A percentile compares a stretch with the other conserved stretches of the same genome.
Conservation (phyloP, 495 filamentous ascomycete genomes). For the Aspergillus hancockii region DNA sequence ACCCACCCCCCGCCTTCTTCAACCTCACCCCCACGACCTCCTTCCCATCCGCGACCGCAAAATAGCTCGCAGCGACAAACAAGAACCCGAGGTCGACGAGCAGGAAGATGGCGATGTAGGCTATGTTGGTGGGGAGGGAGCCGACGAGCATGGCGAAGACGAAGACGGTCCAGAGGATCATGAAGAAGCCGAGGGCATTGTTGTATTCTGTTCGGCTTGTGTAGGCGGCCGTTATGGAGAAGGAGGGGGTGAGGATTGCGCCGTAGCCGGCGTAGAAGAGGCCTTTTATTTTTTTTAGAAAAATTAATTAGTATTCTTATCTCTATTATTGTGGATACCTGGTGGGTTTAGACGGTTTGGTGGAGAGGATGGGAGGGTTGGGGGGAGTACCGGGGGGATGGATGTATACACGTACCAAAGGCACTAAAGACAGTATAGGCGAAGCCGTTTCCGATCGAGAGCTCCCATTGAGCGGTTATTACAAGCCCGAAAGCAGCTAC, state of each 20-base stretch:
- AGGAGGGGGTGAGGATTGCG: constrained; percentile 21
- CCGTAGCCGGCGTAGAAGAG: constrained; percentile 28
- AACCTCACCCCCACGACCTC: constrained; percentile 30
- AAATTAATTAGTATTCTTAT: too few species aligned
- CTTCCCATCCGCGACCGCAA: constrained; percentile 45
- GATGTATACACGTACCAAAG: constrained; percentile 23
- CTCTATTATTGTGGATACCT: constrained; percentile 23
- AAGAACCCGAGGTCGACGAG: constrained; percentile 48
- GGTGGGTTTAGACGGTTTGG: neutral
- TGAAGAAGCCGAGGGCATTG: constrained; percentile 35
- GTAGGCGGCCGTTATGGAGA: constrained; percentile 23
- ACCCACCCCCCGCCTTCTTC: constrained; percentile 46
- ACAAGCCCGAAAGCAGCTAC: constrained; percentile 50
- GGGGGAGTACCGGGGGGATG: too few species aligned
- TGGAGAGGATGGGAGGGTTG: too few species aligned
- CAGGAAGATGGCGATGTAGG: constrained; percentile 50
- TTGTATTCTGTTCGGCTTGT: constrained; percentile 22
- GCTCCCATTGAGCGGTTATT: constrained; percentile 53
- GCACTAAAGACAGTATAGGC: constrained; percentile 48
- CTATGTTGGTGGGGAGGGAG: constrained; percentile 47
- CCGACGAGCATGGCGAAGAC: constrained; percentile 49
- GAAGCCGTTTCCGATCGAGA: constrained; percentile 50
- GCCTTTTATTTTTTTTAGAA: too few species aligned
- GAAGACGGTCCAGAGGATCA: constrained; percentile 50
- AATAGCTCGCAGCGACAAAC: constrained; percentile 47